phyloP scores from a whole-genome alignment of 345 rosid genomes.

The Geranium brycei region DNA sequence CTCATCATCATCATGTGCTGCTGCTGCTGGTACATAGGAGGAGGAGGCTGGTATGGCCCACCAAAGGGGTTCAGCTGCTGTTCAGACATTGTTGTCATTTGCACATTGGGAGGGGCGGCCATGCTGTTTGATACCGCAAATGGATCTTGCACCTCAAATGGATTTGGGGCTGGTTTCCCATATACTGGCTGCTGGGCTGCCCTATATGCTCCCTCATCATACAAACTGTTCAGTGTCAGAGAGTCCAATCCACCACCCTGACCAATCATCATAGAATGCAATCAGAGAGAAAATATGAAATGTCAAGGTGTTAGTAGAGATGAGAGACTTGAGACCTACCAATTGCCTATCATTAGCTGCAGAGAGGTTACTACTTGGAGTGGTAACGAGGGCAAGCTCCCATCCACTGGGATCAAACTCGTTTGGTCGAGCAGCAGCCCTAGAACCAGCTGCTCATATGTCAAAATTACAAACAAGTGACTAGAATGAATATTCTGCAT shows the following conservation, averaged over 20 bases:
- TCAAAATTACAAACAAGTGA: constrained; percentile 2
- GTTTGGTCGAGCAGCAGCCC: constrained; percentile 36
- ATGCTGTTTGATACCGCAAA: constrained; percentile 40
- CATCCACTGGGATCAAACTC: constrained; percentile 85
- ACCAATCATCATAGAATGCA: constrained; percentile 7
- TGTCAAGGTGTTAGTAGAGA: too few relatives aligned
- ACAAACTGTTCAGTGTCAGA: constrained; percentile 69
- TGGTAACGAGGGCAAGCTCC: constrained; percentile 82
- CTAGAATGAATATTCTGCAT: background rate
- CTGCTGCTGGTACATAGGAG: constrained; percentile 38
- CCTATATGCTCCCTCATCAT: constrained; percentile 73
- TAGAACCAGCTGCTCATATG: constrained; percentile 39
- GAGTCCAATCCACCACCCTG: constrained; percentile 97
- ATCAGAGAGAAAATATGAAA: background rate
- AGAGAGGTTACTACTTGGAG: constrained; percentile 69
- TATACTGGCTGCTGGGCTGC: constrained; percentile 72
- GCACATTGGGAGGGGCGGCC: constrained; percentile 39
- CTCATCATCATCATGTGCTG: constrained; percentile 31
- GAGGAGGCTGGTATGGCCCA: constrained; percentile 42
- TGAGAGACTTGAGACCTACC: constrained; percentile 24
- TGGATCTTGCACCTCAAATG: constrained; percentile 77
- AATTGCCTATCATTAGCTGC: constrained; percentile 67
- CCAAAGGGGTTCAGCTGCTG: constrained; percentile 65
- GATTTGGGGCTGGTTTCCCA: constrained; percentile 78
- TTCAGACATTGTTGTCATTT: constrained; percentile 41